These are phyloP conservation scores for Talaromyces rugulosus DNA, from an alignment of 2,329 filamentous ascomycete genomes.

Conservation along the genomic window DNA sequence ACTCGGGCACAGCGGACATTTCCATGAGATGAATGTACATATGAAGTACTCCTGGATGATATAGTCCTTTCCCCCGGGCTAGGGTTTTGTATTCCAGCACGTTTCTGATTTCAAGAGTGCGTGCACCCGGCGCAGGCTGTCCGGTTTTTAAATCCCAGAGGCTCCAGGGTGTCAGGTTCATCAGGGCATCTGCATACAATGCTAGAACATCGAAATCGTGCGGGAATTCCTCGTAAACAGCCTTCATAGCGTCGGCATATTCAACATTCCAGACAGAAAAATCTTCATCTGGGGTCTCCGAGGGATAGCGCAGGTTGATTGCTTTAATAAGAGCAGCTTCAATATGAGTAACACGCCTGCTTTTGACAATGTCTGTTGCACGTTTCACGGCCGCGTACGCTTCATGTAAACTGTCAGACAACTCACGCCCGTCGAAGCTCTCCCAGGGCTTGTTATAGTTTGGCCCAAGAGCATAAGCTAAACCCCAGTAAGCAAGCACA, in stretches of 20 bases:
- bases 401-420: conserved; percentile 39
- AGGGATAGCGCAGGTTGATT: conserved; percentile 4
- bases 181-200: conserved; percentile 61
- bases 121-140: conserved; percentile 50
- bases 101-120: conserved; percentile 55
- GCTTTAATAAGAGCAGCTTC: conserved; percentile 7
- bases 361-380: conserved; percentile 43
- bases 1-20: conserved; percentile 64
- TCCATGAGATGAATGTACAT: conserved; percentile 76
- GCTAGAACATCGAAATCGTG: conserved; percentile 61
- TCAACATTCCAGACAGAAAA: conserved; percentile 16
- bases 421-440: conserved; percentile 41
- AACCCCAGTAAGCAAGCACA: conserved; percentile 47
- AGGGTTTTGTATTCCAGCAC: conserved; percentile 56
- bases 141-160: conserved; percentile 61
- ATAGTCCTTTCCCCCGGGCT: conserved; percentile 41
- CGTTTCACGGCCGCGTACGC: conserved; percentile 47
- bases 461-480: conserved; percentile 47
- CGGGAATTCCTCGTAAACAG: conserved; percentile 50
- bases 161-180: conserved; percentile 63
- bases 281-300: neutral
- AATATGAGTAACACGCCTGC: neutral
- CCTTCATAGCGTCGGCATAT: conserved; percentile 60
- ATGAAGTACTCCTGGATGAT: conserved; percentile 68
- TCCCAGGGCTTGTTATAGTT: conserved; percentile 55